phyloP scores from a whole-genome alignment of 176 grass and related monocot genomes.

The Microstegium vimineum region DNA sequence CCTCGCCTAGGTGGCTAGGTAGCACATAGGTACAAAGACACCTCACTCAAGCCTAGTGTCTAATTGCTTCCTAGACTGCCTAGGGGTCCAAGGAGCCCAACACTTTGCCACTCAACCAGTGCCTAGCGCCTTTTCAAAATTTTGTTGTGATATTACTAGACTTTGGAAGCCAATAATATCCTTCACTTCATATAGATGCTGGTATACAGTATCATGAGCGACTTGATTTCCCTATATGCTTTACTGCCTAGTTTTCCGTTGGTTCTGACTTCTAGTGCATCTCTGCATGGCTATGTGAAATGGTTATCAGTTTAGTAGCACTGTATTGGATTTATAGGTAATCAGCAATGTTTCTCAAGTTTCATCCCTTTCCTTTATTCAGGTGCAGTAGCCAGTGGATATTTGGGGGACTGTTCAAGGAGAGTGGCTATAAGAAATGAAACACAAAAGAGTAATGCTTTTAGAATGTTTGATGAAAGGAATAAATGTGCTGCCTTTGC shows the following conservation, averaged over 20 bases:
- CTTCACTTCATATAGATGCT: neutral
- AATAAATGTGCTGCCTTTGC: constrained; percentile 56
- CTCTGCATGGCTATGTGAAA: neutral
- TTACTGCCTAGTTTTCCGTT: neutral
- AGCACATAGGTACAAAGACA: neutral
- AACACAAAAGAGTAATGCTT: constrained; percentile 34
- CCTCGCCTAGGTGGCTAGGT: neutral
- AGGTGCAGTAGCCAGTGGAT: constrained; percentile 85
- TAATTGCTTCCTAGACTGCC: neutral
- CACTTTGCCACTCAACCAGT: neutral
- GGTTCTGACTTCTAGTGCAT: neutral
- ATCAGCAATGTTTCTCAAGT: constrained; percentile 18
- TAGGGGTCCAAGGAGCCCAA: neutral
- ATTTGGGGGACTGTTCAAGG: constrained; percentile 56
- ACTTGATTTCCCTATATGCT: neutral
- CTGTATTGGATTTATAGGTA: neutral
- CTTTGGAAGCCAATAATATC: neutral
- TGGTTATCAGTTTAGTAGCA: neutral
- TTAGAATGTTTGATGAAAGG: constrained; percentile 39
- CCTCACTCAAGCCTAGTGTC: neutral
- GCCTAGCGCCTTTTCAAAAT: neutral
- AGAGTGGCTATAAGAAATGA: constrained; percentile 30
- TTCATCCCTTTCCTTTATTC: constrained; percentile 15
- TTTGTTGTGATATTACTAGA: neutral
- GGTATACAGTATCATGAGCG: neutral